Base-by-base conservation (phyloP, 2,329 filamentous ascomycete species). In the Bipolaris bicolor region DNA sequence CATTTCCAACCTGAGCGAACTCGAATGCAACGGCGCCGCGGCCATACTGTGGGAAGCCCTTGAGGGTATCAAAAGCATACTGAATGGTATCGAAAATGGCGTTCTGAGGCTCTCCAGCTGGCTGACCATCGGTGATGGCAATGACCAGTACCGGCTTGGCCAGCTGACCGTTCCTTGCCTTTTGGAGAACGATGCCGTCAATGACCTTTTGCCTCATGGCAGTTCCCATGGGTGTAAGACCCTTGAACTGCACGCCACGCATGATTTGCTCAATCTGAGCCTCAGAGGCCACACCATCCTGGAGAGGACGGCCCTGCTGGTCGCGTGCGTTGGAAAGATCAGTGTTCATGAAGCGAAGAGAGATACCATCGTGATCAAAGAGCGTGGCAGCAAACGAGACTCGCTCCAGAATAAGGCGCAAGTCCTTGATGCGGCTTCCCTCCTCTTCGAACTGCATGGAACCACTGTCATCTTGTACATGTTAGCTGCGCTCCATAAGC, bases 281-380 rank as follows among this genome's bases (percentile, higher is more conserved):
- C 55, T 85, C 82, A 50, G 72, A 83, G 41, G 80, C 81, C 61
- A 89, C 85, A 53, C 82, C 79, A 64, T 88, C 84, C 33, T 80
- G 71, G 41, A 78, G 71, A 51, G 80, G 74, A n/a, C 70, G 68
- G 13, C 72, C 72, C 36, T 65, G 62, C 36, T 66, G 63, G 49
- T 69, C 63, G 39, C 67, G 68, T 29, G 64, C 52, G 18, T 60
- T 51, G 33, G 63, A 63, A 68, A 76, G 64, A 78, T 81, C 78
- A 11, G 83, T 84, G 77, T 90, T 90, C 87, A 90, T 89, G 80
- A 89, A 90, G 44, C 87, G 86, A 37, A 90, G 77, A 26, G 84
- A 84, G 60, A 90, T 87, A 40, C 87, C 88, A 66, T 90, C 87
- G 33, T 86, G 80, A 62, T 90, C 87, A 67, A 90, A 90, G n/a